phyloP scores from a whole-genome alignment of 164 flowering plant species.

The Macadamia integrifolia region DNA sequence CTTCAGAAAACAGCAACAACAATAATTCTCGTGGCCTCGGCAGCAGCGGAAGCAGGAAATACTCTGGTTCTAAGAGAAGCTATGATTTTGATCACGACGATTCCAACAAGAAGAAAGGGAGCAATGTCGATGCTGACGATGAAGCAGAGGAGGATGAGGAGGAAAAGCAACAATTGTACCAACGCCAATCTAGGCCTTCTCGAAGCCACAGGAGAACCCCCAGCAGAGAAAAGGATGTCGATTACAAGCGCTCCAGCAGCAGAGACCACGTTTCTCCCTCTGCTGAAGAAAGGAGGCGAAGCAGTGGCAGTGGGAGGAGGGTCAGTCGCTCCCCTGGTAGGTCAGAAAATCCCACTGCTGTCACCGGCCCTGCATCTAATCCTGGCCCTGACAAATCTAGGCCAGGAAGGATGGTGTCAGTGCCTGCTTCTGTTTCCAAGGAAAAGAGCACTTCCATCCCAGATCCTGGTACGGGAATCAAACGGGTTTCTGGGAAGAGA shows the following conservation, averaged over 20 bases:
- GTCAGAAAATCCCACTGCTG: constrained; percentile 35
- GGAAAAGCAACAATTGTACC: constrained; percentile 25
- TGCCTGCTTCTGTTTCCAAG: constrained; percentile 60
- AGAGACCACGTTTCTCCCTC: constrained; percentile 29
- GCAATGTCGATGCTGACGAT: constrained; percentile 5
- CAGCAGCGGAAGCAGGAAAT: constrained; percentile 30
- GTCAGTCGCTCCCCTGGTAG: constrained; percentile 81
- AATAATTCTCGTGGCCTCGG: background rate
- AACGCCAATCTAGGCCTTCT: constrained; percentile 36
- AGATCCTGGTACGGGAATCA: constrained; percentile 11
- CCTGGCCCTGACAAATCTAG: constrained; percentile 14
- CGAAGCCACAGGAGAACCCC: constrained; percentile 51
- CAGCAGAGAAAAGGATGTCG: constrained; percentile 64
- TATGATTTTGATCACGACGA: constrained; percentile 56
- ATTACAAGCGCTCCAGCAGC: constrained; percentile 54
- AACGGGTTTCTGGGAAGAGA: constrained; percentile 59
- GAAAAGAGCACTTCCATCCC: constrained; percentile 31
- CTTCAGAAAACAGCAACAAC: background rate
- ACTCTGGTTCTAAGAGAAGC: constrained; percentile 83
- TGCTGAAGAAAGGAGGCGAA: constrained; percentile 23
- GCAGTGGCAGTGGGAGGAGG: constrained; percentile 40
- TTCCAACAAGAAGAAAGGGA: background rate
- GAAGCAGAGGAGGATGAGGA: constrained; percentile 20
- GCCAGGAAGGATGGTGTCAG: constrained; percentile 80
- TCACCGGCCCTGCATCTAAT: constrained; percentile 4